Evolutionary conservation across 805 yeast genomes (phyloP).

Genomic region (Kuraishia molischiana): DNA sequence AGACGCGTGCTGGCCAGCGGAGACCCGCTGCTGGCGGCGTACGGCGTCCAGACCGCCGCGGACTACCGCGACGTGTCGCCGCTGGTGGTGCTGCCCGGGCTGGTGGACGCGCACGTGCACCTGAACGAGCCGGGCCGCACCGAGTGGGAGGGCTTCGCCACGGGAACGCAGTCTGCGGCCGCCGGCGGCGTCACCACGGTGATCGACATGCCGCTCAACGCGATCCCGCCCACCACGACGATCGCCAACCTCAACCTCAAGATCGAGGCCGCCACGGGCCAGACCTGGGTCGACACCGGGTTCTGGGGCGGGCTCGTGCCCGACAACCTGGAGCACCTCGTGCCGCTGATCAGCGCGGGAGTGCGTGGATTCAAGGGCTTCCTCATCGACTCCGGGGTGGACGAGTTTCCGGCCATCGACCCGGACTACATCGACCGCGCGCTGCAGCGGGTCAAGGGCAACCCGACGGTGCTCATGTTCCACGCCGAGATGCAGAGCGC

Average conservation of each 20-base stretch:
- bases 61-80: conserved; percentile 51
- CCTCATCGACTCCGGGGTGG: conserved; percentile 91
- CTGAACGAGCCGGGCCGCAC: conserved; percentile 96
- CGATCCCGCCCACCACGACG: conserved; percentile 92
- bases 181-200: conserved; percentile 96
- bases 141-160: conserved; percentile 97
- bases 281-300: conserved; percentile 89
- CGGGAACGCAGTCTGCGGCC: conserved; percentile 92
- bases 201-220: conserved; percentile 92
- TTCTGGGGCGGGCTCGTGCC: conserved; percentile 97
- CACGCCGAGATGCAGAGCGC: conserved; percentile 76
- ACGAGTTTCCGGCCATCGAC: conserved; percentile 81
- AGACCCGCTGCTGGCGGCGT: conserved; percentile 30
- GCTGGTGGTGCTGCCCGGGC: conserved; percentile 69
- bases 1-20: conserved; percentile 22
- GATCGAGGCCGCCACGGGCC: conserved; percentile 66
- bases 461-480: conserved; percentile 72
- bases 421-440: conserved; percentile 59
- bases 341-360: conserved; percentile 74
- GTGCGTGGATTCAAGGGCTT: conserved; percentile 94
- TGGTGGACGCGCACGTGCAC: conserved; percentile 92
- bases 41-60: conserved; percentile 30
- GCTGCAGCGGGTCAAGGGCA: conserved; percentile 48
- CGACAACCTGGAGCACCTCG: conserved; percentile 54
- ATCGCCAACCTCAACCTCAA: conserved; percentile 66